These are phyloP conservation scores for Trichoderma erinaceum DNA, from an alignment of 495 filamentous ascomycete species.

Conservation along the genomic window DNA sequence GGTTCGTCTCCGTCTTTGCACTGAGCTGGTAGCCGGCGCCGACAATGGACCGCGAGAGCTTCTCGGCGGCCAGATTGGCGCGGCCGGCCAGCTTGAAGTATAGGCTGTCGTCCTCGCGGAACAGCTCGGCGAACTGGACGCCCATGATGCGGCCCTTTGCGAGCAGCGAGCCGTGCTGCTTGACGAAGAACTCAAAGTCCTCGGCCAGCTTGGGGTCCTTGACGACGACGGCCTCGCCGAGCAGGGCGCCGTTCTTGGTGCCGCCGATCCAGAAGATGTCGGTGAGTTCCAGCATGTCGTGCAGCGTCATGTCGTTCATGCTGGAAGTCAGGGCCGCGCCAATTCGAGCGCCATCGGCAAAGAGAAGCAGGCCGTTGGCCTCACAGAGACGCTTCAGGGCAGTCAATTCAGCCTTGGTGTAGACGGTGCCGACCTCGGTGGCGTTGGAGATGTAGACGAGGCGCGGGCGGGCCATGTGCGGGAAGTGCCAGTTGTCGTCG, in stretches of 20 bases:
- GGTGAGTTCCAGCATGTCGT: slow-evolving; percentile 12
- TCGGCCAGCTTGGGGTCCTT: slow-evolving; percentile 14
- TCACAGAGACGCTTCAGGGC: slow-evolving; percentile 10
- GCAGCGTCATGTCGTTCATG: slow-evolving; percentile 15
- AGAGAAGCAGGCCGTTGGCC: slow-evolving; percentile 10
- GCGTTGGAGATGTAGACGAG: slow-evolving; percentile 18
- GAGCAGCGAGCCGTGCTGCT: slow-evolving; percentile 15
- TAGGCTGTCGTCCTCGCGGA: not conserved
- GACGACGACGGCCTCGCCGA: slow-evolving; percentile 15
- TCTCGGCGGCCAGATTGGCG: slow-evolving; percentile 13
- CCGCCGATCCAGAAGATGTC: slow-evolving; percentile 18
- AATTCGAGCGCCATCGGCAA: slow-evolving; percentile 15
- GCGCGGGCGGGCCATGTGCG: slow-evolving; percentile 15
- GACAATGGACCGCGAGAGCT: slow-evolving; percentile 6
- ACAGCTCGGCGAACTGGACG: slow-evolving; percentile 14
- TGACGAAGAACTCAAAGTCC: slow-evolving; percentile 17
- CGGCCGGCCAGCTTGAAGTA: slow-evolving; percentile 14
- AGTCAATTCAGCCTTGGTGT: slow-evolving; percentile 10
- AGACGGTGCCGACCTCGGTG: slow-evolving; percentile 16
- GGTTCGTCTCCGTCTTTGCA: slow-evolving; percentile 16
- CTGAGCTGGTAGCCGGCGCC: slow-evolving; percentile 4
- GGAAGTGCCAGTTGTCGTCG: slow-evolving; percentile 17
- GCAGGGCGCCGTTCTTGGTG: slow-evolving; percentile 16
- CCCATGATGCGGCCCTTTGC: slow-evolving; percentile 15
- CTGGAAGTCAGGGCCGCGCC: slow-evolving; percentile 8